phyloP scores from a whole-genome alignment of 2,329 filamentous ascomycete genomes.

The Pseudogymnoascus sp. region DNA sequence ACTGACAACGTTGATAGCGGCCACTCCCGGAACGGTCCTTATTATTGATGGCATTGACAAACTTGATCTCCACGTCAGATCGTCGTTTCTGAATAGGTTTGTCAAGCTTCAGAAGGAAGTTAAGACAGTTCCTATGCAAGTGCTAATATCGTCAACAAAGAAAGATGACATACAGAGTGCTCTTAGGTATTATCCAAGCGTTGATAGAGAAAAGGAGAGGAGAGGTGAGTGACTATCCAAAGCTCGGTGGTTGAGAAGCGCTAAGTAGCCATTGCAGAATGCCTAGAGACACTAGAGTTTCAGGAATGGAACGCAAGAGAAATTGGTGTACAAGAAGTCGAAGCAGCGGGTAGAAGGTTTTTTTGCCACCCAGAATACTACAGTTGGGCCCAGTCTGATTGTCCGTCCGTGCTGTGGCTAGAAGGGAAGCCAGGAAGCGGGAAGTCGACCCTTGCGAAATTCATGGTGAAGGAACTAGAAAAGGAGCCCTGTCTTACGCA shows the following conservation, averaged over 20 bases:
- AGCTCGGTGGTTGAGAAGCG: background rate
- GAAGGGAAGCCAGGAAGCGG: slow-evolving; percentile 17
- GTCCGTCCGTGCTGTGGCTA: slow-evolving; percentile 8
- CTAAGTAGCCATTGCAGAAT: background rate
- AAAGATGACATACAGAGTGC: background rate
- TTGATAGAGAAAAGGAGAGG: slow-evolving; percentile 8
- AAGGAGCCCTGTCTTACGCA: background rate
- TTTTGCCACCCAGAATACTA: background rate
- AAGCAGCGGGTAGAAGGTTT: background rate
- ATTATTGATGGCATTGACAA: background rate
- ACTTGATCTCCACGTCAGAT: background rate
- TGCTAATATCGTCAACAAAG: background rate
- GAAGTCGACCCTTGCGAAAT: slow-evolving; percentile 14
- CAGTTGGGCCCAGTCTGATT: background rate
- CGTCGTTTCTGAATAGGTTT: background rate
- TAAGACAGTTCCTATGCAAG: background rate
- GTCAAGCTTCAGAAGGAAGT: background rate
- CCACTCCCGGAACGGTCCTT: background rate
- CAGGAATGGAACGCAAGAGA: slow-evolving; percentile 7
- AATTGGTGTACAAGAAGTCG: background rate
- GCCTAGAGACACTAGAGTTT: background rate
- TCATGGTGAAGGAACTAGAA: background rate
- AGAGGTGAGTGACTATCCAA: background rate
- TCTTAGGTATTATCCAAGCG: background rate
- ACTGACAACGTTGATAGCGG: background rate